Evolutionary conservation across 495 filamentous ascomycete genomes (phyloP).

Genomic region (Hyaloscypha bicolor): DNA sequence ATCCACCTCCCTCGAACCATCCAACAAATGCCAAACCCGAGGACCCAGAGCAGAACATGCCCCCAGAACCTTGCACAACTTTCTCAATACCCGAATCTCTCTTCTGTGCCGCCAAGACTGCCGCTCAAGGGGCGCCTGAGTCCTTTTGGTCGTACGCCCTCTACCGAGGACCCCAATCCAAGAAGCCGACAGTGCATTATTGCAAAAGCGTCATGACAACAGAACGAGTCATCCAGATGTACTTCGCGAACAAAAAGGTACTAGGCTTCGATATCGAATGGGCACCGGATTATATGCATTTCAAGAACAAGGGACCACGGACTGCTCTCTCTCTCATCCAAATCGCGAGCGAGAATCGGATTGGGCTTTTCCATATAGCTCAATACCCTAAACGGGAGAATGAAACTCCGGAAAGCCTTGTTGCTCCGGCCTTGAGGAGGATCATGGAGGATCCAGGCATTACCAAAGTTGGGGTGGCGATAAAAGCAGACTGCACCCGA

Average conservation of each 20-base stretch:
- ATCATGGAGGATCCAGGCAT: conserved; percentile 72
- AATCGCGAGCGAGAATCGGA: conserved; percentile 74
- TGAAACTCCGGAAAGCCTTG: conserved; percentile 51
- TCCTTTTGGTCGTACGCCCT: conserved; percentile 69
- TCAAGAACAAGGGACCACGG: conserved; percentile 47
- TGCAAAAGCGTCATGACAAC: conserved; percentile 66
- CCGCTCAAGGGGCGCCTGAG: conserved; percentile 40
- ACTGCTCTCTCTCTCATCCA: conserved; percentile 78
- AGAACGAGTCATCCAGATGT: conserved; percentile 62
- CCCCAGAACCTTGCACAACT: conserved; percentile 13
- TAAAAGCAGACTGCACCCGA: conserved; percentile 73
- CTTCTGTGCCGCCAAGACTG: conserved; percentile 46
- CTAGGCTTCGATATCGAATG: conserved; percentile 91
- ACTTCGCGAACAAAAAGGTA: conserved; percentile 69
- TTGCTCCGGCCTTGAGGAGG: conserved; percentile 66
- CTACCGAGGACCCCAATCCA: conserved; percentile 52
- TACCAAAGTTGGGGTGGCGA: conserved; percentile 76
- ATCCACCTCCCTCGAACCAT: neutral
- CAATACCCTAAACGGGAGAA: conserved; percentile 46
- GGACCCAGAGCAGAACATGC: conserved; percentile 22
- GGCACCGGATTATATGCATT: conserved; percentile 51
- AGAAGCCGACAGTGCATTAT: conserved; percentile 63
- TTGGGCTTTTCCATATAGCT: conserved; percentile 81
- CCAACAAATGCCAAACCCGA: neutral
- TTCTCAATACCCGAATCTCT: conserved; percentile 48